Evolutionary conservation across 2,329 filamentous ascomycete species (phyloP).

Genomic region (Aspergillus pseudoterreus): DNA sequence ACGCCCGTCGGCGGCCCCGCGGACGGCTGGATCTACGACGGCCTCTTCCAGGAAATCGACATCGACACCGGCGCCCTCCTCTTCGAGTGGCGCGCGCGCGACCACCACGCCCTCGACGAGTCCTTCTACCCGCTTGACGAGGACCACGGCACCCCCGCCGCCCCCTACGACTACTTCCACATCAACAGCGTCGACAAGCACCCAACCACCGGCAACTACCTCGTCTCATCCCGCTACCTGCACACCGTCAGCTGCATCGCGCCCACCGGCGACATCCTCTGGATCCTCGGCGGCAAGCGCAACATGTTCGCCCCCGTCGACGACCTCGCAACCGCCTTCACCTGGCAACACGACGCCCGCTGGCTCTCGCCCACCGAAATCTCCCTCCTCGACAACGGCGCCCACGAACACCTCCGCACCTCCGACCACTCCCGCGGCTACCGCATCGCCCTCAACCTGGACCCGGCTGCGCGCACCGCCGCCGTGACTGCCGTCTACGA

Average conservation of each 20-base stretch:
- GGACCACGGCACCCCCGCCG: constrained; percentile 13
- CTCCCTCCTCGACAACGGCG: constrained; percentile 42
- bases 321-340: constrained; percentile 46
- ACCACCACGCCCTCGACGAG: constrained; percentile 37
- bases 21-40: constrained; percentile 40
- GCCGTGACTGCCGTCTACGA: constrained; percentile 38
- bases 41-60: constrained; percentile 46
- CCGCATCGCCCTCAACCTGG: constrained; percentile 35
- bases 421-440: constrained; percentile 41
- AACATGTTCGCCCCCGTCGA: constrained; percentile 43
- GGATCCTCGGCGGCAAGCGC: constrained; percentile 49
- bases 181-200: constrained; percentile 55
- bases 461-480: constrained; percentile 43
- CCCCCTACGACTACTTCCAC: constrained; percentile 54
- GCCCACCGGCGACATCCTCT: constrained; percentile 45
- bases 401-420: constrained; percentile 17
- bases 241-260: constrained; percentile 40
- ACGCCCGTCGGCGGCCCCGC: constrained; percentile 28
- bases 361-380: constrained; percentile 35
- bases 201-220: constrained; percentile 41
- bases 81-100: constrained; percentile 47
- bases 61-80: constrained; percentile 41
- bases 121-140: constrained; percentile 15
- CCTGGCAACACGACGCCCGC: constrained; percentile 52
- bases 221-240: constrained; percentile 40